Base-by-base conservation (phyloP, 164 flowering plant species). In the Magnolia officinalis region DNA sequence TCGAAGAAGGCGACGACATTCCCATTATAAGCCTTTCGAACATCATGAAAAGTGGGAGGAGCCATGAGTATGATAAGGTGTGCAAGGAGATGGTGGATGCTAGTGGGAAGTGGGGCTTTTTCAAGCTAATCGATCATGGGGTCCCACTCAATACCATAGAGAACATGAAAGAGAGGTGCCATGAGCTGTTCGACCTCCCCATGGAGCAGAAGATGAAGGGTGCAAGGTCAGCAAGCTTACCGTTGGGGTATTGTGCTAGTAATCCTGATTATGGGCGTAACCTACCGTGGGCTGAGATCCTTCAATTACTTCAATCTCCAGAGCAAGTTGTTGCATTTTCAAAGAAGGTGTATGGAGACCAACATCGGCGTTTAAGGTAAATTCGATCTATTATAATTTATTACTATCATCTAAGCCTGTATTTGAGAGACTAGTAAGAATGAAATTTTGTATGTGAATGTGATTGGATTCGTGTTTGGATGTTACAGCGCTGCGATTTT, bases 201-300 rank as follows among this genome's bases (percentile, higher is more conserved):
- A 83, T 79, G 84, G 82, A 83, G 63, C 51, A 81, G 76, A 83
- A 83, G 72, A 18, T 79, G 72, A 78, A 77, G 70, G 85, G 83
- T 21, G 81, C 71, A 1, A 78, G 86, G 23, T 78, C 80, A 8
- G 55, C 49, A 13, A 23, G 29, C 64, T 72, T 84, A 72, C 83
- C 86, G 8, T 67, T 84, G 71, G 86, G 86, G 1, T 80, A 84
- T 72, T 70, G 70, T 69, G 81, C 84, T 23, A 78, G 75, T 23
- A 84, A 82, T 71, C 81, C 79, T 24, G 81, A 78, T 67, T 82
- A 84, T 74, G 86, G 84, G n/a, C 67, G 67, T 3, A 81, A 82
- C 24, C 75, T 84, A 50, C 86, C 85, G 20, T 81, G 86, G 84
- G 84, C 81, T 2, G 84, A 84, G 78, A 84, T 80, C 74, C 23